phyloP scores from a whole-genome alignment of 345 rosid genomes.

The Microthlaspi erraticum region DNA sequence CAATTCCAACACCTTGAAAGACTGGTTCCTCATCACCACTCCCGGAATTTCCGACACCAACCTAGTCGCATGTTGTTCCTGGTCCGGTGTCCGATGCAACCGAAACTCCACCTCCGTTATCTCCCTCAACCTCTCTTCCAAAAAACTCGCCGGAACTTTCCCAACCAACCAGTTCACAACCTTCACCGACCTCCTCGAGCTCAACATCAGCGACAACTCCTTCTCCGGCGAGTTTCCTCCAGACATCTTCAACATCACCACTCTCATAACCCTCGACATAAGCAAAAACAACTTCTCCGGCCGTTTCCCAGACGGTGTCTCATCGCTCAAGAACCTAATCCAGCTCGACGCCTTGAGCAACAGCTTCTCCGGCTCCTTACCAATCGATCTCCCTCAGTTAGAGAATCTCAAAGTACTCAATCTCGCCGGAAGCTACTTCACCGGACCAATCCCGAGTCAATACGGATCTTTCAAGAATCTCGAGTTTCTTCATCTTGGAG shows the following conservation, averaged over 20 bases:
- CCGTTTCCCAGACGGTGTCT: slow-evolving; percentile 60
- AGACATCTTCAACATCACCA: slow-evolving; percentile 59
- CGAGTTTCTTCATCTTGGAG: slow-evolving; percentile 82
- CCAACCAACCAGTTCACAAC: slow-evolving; percentile 56
- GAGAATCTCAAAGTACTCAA: slow-evolving; percentile 70
- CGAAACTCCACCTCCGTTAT: slow-evolving; percentile 59
- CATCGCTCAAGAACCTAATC: slow-evolving; percentile 53
- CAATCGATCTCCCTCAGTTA: slow-evolving; percentile 58
- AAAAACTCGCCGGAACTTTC: slow-evolving; percentile 64
- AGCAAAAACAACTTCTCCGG: slow-evolving; percentile 89
- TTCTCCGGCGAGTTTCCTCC: slow-evolving; percentile 71
- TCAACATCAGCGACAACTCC: slow-evolving; percentile 81
- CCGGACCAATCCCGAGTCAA: slow-evolving; percentile 72
- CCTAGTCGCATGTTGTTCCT: slow-evolving; percentile 74
- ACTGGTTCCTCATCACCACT: slow-evolving; percentile 69
- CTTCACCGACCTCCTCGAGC: slow-evolving; percentile 72
- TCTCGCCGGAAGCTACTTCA: slow-evolving; percentile 93
- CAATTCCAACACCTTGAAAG: slow-evolving; percentile 51
- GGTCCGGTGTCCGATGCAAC: slow-evolving; percentile 84
- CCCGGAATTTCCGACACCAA: slow-evolving; percentile 42
- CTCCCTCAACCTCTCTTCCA: slow-evolving; percentile 67
- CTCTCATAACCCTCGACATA: slow-evolving; percentile 70
- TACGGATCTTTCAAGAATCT: slow-evolving; percentile 75
- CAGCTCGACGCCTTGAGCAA: slow-evolving; percentile 84
- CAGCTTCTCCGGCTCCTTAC: slow-evolving; percentile 86